Conservation (phyloP, 2,329 filamentous ascomycete species). For the Aaosphaeria arxii region DNA sequence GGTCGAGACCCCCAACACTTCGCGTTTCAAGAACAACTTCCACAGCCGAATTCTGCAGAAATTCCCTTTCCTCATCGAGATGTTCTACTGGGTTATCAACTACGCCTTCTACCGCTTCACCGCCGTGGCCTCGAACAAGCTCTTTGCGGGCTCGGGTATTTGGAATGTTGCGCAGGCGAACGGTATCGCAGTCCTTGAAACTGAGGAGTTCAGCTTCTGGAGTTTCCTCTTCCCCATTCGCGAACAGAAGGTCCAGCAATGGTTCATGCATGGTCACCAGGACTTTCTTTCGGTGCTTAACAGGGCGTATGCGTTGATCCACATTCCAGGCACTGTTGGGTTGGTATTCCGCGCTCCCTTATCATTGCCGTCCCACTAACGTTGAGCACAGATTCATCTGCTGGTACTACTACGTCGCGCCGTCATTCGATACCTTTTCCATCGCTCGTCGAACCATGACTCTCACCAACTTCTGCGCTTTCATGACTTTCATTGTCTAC, state of each 20-base stretch:
- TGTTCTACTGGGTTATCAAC: slow-evolving; percentile 71
- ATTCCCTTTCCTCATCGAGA: slow-evolving; percentile 68
- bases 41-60: slow-evolving; percentile 64
- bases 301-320: slow-evolving; percentile 58
- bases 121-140: slow-evolving; percentile 48
- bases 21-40: slow-evolving; percentile 57
- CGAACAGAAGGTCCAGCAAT: slow-evolving; percentile 54
- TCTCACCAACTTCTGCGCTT: slow-evolving; percentile 54
- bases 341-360: slow-evolving; percentile 26
- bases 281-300: slow-evolving; percentile 55
- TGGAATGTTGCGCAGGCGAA: slow-evolving; percentile 57
- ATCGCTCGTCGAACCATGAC: slow-evolving; percentile 46
- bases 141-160: slow-evolving; percentile 53
- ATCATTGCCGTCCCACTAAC: slow-evolving; percentile 10
- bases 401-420: slow-evolving; percentile 62
- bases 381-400: slow-evolving; percentile 53
- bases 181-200: slow-evolving; percentile 53
- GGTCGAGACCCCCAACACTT: slow-evolving; percentile 56
- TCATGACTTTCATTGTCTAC: slow-evolving; percentile 49
- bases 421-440: slow-evolving; percentile 46
- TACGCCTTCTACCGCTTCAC: slow-evolving; percentile 63
- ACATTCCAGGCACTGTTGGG: slow-evolving; percentile 60
- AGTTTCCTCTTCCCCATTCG: slow-evolving; percentile 53
- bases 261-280: slow-evolving; percentile 56
- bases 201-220: slow-evolving; percentile 52